Evolutionary conservation across 352 stramenopile species (phyloP), one percentile per base, ranked within the genome.

Genomic region (Pythium guiyangense): DNA sequence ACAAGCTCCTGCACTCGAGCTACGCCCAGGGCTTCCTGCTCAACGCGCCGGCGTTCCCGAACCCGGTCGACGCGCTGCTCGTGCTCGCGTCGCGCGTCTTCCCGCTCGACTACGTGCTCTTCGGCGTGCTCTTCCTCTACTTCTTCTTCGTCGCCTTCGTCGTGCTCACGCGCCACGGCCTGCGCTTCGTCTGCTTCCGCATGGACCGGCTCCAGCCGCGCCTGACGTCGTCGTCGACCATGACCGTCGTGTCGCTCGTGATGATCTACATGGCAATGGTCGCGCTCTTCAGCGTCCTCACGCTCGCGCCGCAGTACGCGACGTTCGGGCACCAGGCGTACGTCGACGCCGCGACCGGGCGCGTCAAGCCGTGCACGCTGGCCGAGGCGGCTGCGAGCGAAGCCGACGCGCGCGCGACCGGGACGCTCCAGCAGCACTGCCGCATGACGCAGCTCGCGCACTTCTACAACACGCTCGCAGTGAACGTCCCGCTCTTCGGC

Each of bases 251-350:
- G 8, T 85, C 85, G 27, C 77, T 93, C 14, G 78, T 90, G 47
- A 60, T 93, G 44, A 84, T 92, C 73, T 85, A 93, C 66, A 71
- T 94, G 57, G 73, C 82, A 34, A 86, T 94, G 58, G 73, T 93
- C 22, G 79, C 78, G 15, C 78, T 95, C 29, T 94, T 95, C 54
- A 84, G 76, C 39, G 62, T 89, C 49, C 82, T 92, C 34, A 92
- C 85, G 18, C 60, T 95, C 40, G 83, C 85, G 12, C 85, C 85
- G 27, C 85, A 95, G 58, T 95, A 95, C 61, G 71, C 84, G 18
- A 92, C 84, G 2, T 95, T 95, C 49, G 85, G 85, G 9, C 80
- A 92, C 53, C 85, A 95, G 60, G 73, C 66, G 60, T 95, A 81
- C 57, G 67, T 56, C 8, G 69, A 89, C 44, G 60, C 59, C 2